Evolutionary conservation across 2,329 filamentous ascomycete genomes (phyloP), one percentile per base, ranked within the genome.

Genomic region (Coniochaeta ligniaria): DNA sequence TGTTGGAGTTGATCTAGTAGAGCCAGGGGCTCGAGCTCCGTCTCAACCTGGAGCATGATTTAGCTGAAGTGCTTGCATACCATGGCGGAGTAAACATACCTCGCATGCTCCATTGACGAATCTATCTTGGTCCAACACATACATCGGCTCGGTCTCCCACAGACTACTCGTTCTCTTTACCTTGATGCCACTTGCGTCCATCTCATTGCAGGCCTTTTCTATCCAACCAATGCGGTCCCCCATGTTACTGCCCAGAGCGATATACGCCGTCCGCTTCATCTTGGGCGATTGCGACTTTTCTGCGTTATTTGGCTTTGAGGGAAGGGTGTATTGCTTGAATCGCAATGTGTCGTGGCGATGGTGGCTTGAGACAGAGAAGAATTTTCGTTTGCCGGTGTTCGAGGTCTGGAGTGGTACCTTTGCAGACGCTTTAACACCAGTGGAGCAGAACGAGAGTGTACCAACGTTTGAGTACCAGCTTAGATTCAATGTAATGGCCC

Each of bases 61-160:
- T 62, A 35, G 59, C 41, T 31, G 4, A 26, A 9, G 12, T 52
- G 47, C 26, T 28, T 17, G 28, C 47, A 63, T 62, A 60, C 60
- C 58, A 28, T 35, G 20, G 22, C 56, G 20, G 43, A 22, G 22
- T 24, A 22, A 57, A 79, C 85, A 72, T 73, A 96, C 92, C 86
- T 96, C 91, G 73, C 92, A 96, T 61, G 88, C 93, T 22, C 92
- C 95, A 71, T 99, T 99, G 56, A 97, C 78, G 71, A 99, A 99
- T 33, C 85, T 84, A 64, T 87, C 87, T 73, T 99, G 95, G 64
- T 97, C 89, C 64, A 90, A 78, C 64, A 97, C 90, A 74, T 99
- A 99, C 95, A 99, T 99, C 24, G 95, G 92, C 67, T 91, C 87
- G 3, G 94, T 99, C 77, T 98, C 92, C 83, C 95, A 99, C 3